These are phyloP conservation scores for Malbranchea zuffiana DNA, from an alignment of 2,329 filamentous ascomycete species.

Conservation along the genomic window DNA sequence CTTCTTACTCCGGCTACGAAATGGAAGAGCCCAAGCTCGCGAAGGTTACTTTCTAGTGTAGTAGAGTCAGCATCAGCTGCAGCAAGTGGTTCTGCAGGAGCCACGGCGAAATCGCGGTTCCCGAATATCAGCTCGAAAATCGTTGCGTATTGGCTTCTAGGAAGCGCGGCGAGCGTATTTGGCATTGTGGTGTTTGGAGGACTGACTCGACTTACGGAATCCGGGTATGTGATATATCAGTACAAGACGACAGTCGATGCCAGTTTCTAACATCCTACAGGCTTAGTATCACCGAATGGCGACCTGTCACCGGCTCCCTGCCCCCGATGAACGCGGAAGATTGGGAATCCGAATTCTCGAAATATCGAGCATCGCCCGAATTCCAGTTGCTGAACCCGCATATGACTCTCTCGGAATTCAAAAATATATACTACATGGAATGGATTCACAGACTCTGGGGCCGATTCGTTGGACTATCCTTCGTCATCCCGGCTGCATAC, in stretches of 20 bases:
- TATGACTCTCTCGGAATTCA: slow-evolving; percentile 90
- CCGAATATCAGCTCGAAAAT: slow-evolving; percentile 58
- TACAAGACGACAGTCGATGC: neutral
- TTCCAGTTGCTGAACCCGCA: slow-evolving; percentile 83
- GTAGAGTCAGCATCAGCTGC: slow-evolving; percentile 5
- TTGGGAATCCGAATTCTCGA: slow-evolving; percentile 87
- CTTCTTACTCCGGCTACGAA: slow-evolving; percentile 19
- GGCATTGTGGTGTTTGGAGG: slow-evolving; percentile 95
- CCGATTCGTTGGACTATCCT: slow-evolving; percentile 77
- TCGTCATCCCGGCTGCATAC: slow-evolving; percentile 78
- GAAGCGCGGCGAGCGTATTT: slow-evolving; percentile 85
- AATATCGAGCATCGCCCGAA: slow-evolving; percentile 86
- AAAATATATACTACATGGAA: slow-evolving; percentile 99
- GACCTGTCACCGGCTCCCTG: slow-evolving; percentile 82
- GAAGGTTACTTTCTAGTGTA: slow-evolving; percentile 5
- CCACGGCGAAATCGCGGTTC: slow-evolving; percentile 33
- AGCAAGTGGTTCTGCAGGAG: slow-evolving; percentile 14
- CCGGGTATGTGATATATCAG: slow-evolving; percentile 57
- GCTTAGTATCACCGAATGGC: slow-evolving; percentile 97
- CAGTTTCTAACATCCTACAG: slow-evolving; percentile 36
- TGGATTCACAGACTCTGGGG: slow-evolving; percentile 96
- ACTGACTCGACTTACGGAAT: slow-evolving; percentile 86
- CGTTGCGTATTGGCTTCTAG: slow-evolving; percentile 87
- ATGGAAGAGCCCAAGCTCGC: slow-evolving; percentile 4
- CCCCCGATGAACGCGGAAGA: slow-evolving; percentile 67